A percentile compares a stretch with the other conserved stretches of the same genome.
Conservation (phyloP, 495 filamentous ascomycete species). For the Neurospora sp. region DNA sequence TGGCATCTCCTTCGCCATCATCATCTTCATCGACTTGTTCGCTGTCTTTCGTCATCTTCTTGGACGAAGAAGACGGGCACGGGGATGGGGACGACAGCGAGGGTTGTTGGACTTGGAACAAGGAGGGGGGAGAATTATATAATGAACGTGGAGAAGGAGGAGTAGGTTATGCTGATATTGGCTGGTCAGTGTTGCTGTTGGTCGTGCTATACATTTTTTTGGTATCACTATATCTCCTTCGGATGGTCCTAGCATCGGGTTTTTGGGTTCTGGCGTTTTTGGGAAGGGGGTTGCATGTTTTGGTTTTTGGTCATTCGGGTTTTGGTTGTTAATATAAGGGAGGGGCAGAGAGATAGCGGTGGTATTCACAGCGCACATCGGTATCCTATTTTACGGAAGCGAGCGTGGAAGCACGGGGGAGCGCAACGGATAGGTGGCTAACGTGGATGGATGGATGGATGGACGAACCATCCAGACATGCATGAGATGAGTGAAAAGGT, state of each 20-base stretch:
- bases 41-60: neutral
- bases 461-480: neutral
- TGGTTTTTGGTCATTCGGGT: neutral
- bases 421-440: neutral
- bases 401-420: too few relatives aligned
- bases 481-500: neutral
- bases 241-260: neutral
- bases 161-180: neutral
- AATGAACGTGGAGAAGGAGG: neutral
- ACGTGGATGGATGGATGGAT: neutral
- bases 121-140: neutral
- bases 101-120: neutral
- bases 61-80: neutral
- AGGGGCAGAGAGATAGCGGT: neutral
- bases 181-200: neutral
- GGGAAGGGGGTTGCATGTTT: neutral
- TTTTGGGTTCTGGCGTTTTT: neutral
- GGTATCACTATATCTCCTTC: neutral
- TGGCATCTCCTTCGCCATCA: neutral
- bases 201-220: neutral
- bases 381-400: too few relatives aligned
- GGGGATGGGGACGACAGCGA: neutral
- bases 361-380: too few relatives aligned
- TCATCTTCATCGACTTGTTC: neutral
- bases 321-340: neutral